phyloP scores from a whole-genome alignment of 805 yeast genomes.

The Priceomyces fermenticarens region DNA sequence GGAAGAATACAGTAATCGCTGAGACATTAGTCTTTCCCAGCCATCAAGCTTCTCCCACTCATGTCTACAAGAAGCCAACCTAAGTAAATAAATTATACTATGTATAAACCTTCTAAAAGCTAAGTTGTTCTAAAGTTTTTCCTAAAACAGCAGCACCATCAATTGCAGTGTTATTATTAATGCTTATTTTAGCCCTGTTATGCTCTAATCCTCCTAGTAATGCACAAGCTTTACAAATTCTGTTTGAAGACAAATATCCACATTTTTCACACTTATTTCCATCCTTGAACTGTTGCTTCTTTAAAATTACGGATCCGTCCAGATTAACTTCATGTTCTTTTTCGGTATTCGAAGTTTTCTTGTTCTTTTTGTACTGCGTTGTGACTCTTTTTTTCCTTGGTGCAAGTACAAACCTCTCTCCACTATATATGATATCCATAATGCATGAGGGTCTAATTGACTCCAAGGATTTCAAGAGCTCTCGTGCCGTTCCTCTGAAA shows the following conservation, averaged over 20 bases:
- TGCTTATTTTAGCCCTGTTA: conserved; percentile 60
- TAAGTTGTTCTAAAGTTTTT: conserved; percentile 59
- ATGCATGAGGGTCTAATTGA: conserved; percentile 89
- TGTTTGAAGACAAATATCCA: conserved; percentile 87
- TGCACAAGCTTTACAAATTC: conserved; percentile 89
- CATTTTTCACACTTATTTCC: conserved; percentile 83
- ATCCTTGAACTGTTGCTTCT: conserved; percentile 42
- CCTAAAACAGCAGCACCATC: conserved; percentile 65
- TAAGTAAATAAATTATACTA: conserved; percentile 1
- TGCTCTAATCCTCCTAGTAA: conserved; percentile 80
- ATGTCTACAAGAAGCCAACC: conserved; percentile 16
- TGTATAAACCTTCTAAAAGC: conserved; percentile 41
- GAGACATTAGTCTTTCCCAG: conserved; percentile 37
- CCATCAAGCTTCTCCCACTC: conserved; percentile 33
- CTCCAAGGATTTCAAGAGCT: conserved; percentile 84
- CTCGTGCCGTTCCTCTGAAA: conserved; percentile 95
- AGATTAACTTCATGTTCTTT: conserved; percentile 51
- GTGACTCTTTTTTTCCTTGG: conserved; percentile 50
- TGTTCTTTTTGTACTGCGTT: conserved; percentile 28
- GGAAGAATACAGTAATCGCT: conserved; percentile 34
- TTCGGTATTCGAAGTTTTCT: conserved; percentile 12
- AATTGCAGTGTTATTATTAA: conserved; percentile 51
- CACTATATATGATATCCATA: conserved; percentile 90
- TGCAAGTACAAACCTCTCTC: conserved; percentile 75
- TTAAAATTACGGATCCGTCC: conserved; percentile 60